Evolutionary conservation across 768 basidiomycete species (phyloP).

Genomic region (Gyrodon lividus): DNA sequence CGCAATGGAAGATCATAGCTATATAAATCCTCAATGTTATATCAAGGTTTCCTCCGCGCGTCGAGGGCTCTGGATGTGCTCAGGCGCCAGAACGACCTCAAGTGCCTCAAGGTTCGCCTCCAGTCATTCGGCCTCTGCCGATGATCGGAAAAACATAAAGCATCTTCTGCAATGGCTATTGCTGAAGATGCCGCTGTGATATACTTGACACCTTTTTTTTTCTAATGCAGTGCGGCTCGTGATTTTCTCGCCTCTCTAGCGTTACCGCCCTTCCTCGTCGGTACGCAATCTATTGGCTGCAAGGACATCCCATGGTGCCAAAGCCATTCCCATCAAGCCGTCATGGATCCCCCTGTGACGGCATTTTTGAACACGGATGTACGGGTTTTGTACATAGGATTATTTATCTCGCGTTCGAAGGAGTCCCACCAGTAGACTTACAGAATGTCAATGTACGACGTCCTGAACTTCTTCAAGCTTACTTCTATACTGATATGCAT

Average conservation of each 20-base stretch:
- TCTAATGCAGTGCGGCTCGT: slow-evolving; percentile 36
- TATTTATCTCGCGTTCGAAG: slow-evolving; percentile 41
- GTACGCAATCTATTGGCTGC: slow-evolving; percentile 25
- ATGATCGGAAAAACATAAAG: no score
- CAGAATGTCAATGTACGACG: slow-evolving; percentile 41
- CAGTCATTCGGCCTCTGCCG: slow-evolving; percentile 48
- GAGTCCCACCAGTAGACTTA: slow-evolving; percentile 36
- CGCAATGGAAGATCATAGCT: no score
- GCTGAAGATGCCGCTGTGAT: slow-evolving; percentile 47
- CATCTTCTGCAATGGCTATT: slow-evolving; percentile 51
- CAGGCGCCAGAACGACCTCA: slow-evolving; percentile 41
- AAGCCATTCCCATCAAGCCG: slow-evolving; percentile 26
- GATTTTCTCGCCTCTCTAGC: slow-evolving; percentile 26
- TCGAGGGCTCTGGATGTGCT: no score
- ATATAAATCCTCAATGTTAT: no score
- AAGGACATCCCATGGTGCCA: slow-evolving; percentile 36
- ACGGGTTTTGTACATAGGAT: slow-evolving; percentile 30
- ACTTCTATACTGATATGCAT: slow-evolving; percentile 39
- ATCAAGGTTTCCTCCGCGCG: no score
- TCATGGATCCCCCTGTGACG: background rate
- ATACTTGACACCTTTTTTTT: slow-evolving; percentile 34
- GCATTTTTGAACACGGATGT: background rate
- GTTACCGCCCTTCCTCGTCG: slow-evolving; percentile 23
- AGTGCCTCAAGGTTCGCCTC: slow-evolving; percentile 48
- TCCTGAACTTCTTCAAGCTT: slow-evolving; percentile 47